Evolutionary conservation across 805 yeast species (phyloP).

Genomic region (Candida sonorensis): DNA sequence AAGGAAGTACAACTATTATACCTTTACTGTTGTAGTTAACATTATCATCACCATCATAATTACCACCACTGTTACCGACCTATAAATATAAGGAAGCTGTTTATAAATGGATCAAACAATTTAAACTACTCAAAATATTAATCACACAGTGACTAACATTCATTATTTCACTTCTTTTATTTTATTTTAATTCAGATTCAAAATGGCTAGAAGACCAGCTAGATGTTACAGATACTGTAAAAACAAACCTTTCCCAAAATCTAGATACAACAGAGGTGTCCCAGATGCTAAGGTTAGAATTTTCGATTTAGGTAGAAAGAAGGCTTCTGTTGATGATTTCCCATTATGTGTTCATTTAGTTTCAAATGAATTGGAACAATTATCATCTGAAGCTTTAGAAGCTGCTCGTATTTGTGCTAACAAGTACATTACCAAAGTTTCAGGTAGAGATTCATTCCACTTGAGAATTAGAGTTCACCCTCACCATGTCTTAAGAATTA

Average conservation of each 20-base stretch:
- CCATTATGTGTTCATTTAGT: slow-evolving; percentile 99
- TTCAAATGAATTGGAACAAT: slow-evolving; percentile 98
- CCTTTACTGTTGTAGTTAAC: too few relatives aligned
- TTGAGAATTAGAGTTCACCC: slow-evolving; percentile 99
- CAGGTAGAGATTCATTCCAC: slow-evolving; percentile 99
- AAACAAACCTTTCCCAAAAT: slow-evolving; percentile 99
- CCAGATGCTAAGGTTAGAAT: slow-evolving; percentile 99
- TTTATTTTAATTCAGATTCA: slow-evolving; percentile 33
- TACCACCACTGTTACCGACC: too few relatives aligned
- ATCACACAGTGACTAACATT: slow-evolving; percentile 1
- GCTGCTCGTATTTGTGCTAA: slow-evolving; percentile 99
- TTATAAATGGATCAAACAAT: too few relatives aligned
- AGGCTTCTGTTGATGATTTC: slow-evolving; percentile 98
- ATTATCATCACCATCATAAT: too few relatives aligned
- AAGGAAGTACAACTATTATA: too few relatives aligned
- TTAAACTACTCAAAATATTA: not conserved
- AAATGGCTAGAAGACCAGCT: slow-evolving; percentile 99
- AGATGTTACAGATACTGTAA: slow-evolving; percentile 99
- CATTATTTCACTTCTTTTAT: not conserved
- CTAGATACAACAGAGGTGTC: slow-evolving; percentile 99
- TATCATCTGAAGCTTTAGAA: slow-evolving; percentile 99
- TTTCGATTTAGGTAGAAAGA: slow-evolving; percentile 99
- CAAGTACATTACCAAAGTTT: slow-evolving; percentile 96
- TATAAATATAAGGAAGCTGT: too few relatives aligned
- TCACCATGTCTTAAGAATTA: slow-evolving; percentile 99